Conservation (phyloP, 1,284 basidiomycete species). For the Ceratobasidium sp. region DNA sequence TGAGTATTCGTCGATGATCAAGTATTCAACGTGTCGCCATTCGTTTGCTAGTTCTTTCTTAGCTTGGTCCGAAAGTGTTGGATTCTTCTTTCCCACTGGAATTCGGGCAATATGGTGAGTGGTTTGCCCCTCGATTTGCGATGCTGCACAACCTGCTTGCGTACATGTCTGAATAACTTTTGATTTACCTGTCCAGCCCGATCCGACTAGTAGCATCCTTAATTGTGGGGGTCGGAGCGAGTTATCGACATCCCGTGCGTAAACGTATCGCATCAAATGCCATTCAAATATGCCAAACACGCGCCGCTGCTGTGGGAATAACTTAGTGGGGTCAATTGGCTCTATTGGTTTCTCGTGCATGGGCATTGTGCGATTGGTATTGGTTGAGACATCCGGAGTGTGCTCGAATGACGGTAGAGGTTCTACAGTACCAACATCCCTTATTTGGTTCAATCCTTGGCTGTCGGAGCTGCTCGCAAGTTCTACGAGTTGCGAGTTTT, state of each 20-base stretch:
- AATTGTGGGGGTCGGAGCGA: slow-evolving; percentile 50
- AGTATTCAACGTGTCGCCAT: slow-evolving; percentile 51
- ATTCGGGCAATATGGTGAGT: slow-evolving; percentile 52
- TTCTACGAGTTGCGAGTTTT: not conserved
- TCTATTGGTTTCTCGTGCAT: not conserved
- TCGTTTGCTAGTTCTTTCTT: slow-evolving; percentile 14
- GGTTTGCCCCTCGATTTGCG: slow-evolving; percentile 57
- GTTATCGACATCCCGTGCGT: not conserved
- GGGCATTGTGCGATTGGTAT: not conserved
- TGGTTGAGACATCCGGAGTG: not conserved
- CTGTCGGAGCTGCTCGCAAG: too few species aligned
- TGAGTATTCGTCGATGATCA: slow-evolving; percentile 59
- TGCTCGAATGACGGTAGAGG: not conserved
- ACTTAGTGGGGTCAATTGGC: not conserved
- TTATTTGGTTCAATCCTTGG: not conserved
- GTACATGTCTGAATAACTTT: slow-evolving; percentile 56
- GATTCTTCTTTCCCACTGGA: not conserved
- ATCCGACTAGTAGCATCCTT: slow-evolving; percentile 57
- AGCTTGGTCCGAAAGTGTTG: not conserved
- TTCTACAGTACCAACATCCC: not conserved
- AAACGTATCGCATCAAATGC: not conserved
- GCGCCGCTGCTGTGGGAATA: slow-evolving; percentile 22
- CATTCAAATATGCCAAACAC: slow-evolving; percentile 19
- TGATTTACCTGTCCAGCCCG: slow-evolving; percentile 61
- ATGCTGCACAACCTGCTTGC: slow-evolving; percentile 53